These are phyloP conservation scores for Solanum habrochaites DNA, from an alignment of 257 asterid genomes.

Conservation along the genomic window DNA sequence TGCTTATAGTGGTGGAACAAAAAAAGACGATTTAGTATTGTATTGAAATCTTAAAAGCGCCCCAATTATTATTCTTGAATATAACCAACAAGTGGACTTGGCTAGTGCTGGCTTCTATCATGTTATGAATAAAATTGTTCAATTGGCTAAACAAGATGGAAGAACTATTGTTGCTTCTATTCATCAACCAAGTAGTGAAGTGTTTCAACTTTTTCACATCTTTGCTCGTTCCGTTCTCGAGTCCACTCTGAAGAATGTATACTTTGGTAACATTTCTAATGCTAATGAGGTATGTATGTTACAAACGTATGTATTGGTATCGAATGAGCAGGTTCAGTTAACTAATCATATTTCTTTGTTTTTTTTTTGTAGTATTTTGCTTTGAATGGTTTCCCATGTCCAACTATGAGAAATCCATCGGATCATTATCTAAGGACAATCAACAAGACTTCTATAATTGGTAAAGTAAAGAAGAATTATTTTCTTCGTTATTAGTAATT, in stretches of 20 bases:
- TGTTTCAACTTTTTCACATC: slow-evolving; percentile 43
- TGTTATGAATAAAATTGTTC: slow-evolving; percentile 33
- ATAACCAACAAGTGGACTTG: slow-evolving; percentile 54
- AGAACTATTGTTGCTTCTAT: slow-evolving; percentile 34
- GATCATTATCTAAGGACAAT: slow-evolving; percentile 53
- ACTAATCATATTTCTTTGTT: neutral
- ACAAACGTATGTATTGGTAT: neutral
- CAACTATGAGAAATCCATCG: slow-evolving; percentile 51
- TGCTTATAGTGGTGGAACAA: slow-evolving; percentile 54
- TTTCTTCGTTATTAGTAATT: neutral
- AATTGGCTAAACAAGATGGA: slow-evolving; percentile 19
- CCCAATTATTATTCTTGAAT: slow-evolving; percentile 38
- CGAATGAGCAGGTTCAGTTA: neutral
- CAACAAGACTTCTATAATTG: slow-evolving; percentile 48
- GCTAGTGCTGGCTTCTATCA: slow-evolving; percentile 59
- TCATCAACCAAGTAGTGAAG: slow-evolving; percentile 51
- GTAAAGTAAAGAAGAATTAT: neutral
- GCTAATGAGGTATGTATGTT: slow-evolving; percentile 28
- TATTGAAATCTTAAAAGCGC: slow-evolving; percentile 41
- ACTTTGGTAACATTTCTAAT: slow-evolving; percentile 31
- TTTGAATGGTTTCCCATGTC: slow-evolving; percentile 48
- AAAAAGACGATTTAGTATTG: slow-evolving; percentile 58
- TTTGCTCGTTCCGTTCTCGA: too few species aligned
- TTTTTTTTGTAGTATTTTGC: slow-evolving; percentile 26
- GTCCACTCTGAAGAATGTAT: slow-evolving; percentile 25